A percentile compares a stretch with the other conserved stretches of the same genome.
phyloP scores from a whole-genome alignment of 768 basidiomycete genomes.

The Lentinus tigrinus region DNA sequence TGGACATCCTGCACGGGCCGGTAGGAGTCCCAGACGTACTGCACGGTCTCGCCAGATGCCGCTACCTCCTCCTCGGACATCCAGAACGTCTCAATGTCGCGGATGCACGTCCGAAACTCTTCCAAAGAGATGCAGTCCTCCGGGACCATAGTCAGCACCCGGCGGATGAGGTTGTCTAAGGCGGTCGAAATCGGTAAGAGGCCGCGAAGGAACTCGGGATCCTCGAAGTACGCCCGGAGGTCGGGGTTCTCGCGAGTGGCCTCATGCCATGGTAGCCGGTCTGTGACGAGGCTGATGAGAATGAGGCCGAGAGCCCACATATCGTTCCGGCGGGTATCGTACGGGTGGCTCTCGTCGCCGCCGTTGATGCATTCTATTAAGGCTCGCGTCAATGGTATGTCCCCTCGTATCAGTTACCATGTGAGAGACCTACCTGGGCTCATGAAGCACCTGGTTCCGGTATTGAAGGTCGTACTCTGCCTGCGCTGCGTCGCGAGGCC shows the following conservation, averaged over 20 bases:
- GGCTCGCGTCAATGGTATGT: conserved; percentile 12
- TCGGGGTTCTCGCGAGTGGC: conserved; percentile 66
- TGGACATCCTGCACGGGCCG: not conserved
- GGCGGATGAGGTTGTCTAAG: conserved; percentile 65
- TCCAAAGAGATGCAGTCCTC: conserved; percentile 17
- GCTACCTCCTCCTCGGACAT: conserved; percentile 15
- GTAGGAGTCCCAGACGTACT: conserved; percentile 8
- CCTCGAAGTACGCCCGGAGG: conserved; percentile 61
- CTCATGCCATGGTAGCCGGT: conserved; percentile 75
- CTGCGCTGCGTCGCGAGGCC: conserved; percentile 32
- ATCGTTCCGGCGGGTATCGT: conserved; percentile 65
- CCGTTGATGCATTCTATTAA: conserved; percentile 53
- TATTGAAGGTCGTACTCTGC: conserved; percentile 49
- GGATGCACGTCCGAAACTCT: conserved; percentile 20
- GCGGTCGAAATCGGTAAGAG: conserved; percentile 73
- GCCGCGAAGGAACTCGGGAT: conserved; percentile 61
- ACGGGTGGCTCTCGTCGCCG: conserved; percentile 41
- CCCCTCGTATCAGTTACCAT: not conserved
- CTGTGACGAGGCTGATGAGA: conserved; percentile 78
- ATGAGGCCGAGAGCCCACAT: conserved; percentile 80
- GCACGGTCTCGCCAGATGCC: not conserved
- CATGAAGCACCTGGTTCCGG: conserved; percentile 67
- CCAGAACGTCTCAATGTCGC: conserved; percentile 28
- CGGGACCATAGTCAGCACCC: conserved; percentile 32
- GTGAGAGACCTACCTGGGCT: conserved; percentile 54